Evolutionary conservation across 192 early-diverging fungal genomes (phyloP), one percentile per base, ranked within the genome.

Genomic region (Backusella macrospora): DNA sequence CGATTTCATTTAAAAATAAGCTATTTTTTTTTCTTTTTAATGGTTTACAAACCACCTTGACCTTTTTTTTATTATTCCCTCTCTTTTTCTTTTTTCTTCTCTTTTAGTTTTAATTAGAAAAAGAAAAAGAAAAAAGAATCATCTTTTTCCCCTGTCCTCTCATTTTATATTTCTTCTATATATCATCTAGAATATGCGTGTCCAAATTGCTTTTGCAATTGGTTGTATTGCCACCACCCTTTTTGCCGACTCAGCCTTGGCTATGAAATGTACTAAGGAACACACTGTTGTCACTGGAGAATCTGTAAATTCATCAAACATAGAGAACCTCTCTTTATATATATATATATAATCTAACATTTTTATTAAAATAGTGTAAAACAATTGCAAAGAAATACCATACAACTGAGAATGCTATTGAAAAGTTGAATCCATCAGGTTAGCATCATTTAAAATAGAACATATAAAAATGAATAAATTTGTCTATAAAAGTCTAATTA

Each of bases 121-220:
- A 34, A 34, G 2, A 34, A 34, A 34, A 34, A 34, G 2, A 34
- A 34, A 34, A 34, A 34, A 34, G n/a, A n/a, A n/a, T n/a, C n/a
- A n/a, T n/a, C n/a, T n/a, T n/a, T n/a, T n/a, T n/a, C n/a, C n/a
- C n/a, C n/a, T n/a, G n/a, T n/a, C n/a, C n/a, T n/a, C n/a, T n/a
- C n/a, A n/a, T n/a, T n/a, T n/a, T n/a, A n/a, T n/a, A n/a, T n/a
- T n/a, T n/a, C n/a, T n/a, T n/a, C n/a, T n/a, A n/a, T n/a, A n/a
- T n/a, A n/a, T n/a, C n/a, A n/a, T n/a, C n/a, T n/a, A n/a, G n/a
- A 42, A 45, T 7, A 68, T 68, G 67, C 43, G 44, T 46, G 26
- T 44, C 26, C 45, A 42, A 46, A 68, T 68, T 68, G 67, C 67
- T 34, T 26, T 68, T 23, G 67, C 67, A 9, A 47, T 68, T 43